Conservation (phyloP, 345 rosid species). For the Euphorbia tirucalli region DNA sequence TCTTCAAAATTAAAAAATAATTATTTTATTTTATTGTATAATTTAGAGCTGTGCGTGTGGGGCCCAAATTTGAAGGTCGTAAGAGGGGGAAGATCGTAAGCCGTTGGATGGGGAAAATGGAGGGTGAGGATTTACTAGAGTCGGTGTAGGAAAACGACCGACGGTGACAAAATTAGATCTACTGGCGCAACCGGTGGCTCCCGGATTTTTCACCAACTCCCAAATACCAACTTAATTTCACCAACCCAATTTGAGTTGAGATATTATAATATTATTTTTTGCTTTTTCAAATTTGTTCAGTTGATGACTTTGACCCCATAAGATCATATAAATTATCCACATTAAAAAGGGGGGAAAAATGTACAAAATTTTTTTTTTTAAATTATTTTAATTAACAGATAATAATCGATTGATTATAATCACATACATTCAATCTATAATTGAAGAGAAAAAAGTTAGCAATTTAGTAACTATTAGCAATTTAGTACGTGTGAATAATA, state of each 20-base stretch:
- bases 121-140: conserved; percentile 12
- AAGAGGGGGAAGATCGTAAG: neutral
- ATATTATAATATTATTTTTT: too few relatives aligned
- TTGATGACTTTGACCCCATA: neutral
- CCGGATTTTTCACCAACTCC: conserved; percentile 16
- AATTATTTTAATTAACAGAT: too few relatives aligned
- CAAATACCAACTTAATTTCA: conserved; percentile 4
- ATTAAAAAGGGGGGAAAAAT: too few relatives aligned
- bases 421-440: too few relatives aligned
- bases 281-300: neutral
- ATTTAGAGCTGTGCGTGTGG: neutral
- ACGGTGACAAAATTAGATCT: neutral
- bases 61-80: neutral
- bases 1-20: neutral
- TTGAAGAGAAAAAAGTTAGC: too few relatives aligned
- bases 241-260: neutral
- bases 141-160: conserved; percentile 13
- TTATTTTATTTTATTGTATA: neutral
- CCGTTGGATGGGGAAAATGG: conserved; percentile 14
- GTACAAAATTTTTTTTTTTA: too few relatives aligned
- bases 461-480: too few relatives aligned
- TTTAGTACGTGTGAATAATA: too few relatives aligned
- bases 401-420: too few relatives aligned
- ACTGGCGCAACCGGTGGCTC: conserved; percentile 6
- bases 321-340: too few relatives aligned